phyloP scores from a whole-genome alignment of 2,329 filamentous ascomycete species.

The Colletotrichum tanaceti region DNA sequence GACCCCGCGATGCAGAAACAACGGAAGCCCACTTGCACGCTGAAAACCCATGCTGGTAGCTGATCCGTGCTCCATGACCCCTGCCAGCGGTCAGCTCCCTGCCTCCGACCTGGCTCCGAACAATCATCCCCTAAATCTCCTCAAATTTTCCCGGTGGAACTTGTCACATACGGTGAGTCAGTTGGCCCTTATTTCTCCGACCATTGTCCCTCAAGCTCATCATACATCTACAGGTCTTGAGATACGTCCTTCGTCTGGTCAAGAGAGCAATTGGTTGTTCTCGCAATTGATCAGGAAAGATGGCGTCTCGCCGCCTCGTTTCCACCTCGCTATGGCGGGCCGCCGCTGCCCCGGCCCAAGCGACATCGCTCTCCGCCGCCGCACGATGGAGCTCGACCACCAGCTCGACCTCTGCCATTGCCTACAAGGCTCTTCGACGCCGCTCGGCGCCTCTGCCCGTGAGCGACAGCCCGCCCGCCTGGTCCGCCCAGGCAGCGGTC shows the following conservation, averaged over 20 bases:
- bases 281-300: slow-evolving; percentile 45
- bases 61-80: slow-evolving; percentile 37
- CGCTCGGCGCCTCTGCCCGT: slow-evolving; percentile 88
- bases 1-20: slow-evolving; percentile 38
- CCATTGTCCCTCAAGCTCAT: slow-evolving; percentile 31
- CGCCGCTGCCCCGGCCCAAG: slow-evolving; percentile 43
- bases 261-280: slow-evolving; percentile 40
- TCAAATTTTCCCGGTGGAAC: slow-evolving; percentile 41
- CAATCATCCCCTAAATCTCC: slow-evolving; percentile 36
- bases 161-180: slow-evolving; percentile 39
- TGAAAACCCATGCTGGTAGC: slow-evolving; percentile 32
- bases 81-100: slow-evolving; percentile 33
- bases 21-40: slow-evolving; percentile 27
- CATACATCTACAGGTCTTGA: slow-evolving; percentile 26
- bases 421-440: slow-evolving; percentile 96
- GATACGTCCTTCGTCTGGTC: slow-evolving; percentile 37
- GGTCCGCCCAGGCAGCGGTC: slow-evolving; percentile 93
- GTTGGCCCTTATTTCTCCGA: slow-evolving; percentile 22
- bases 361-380: slow-evolving; percentile 42
- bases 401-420: slow-evolving; percentile 90
- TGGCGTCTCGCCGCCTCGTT: slow-evolving; percentile 60
- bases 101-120: slow-evolving; percentile 40
- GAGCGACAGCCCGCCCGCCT: slow-evolving; percentile 78
- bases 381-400: slow-evolving; percentile 56
- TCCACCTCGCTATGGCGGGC: slow-evolving; percentile 54